Base-by-base conservation (phyloP, 495 filamentous ascomycete genomes). In the Penicillium soppii region DNA sequence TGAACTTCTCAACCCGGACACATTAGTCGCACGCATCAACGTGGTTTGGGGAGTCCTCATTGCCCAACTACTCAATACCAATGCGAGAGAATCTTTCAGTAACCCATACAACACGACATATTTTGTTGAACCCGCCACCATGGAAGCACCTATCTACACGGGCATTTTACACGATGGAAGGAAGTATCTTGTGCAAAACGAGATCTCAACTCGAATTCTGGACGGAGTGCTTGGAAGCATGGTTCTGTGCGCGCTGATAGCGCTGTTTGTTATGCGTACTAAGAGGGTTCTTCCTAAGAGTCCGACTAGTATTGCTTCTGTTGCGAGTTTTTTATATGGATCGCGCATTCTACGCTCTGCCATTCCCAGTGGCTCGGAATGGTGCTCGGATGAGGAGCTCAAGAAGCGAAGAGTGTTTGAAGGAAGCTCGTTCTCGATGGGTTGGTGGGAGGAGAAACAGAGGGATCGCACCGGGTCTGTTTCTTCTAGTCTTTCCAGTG, bases 261-360 rank as follows among this genome's bases (percentile, higher is more conserved):
- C 64, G 0, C 59, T 63, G 48, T 52, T 56, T 13, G 43, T 58
- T 2, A 60, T 65, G 39, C 61, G 43, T 2, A 63, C 59, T 8
- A 49, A 57, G 19, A 56, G 58, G 10, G 38, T 73, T 3, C 50
- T 70, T 7, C 68, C 66, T 15, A 57, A 56, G 6, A 61, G 48
- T 30, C 62, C 62, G 3, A 61, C 52, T 25, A 66, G 54, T 40
- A 67, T 74, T 40, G 70, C 65, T 0, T 58, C 54, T 17, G 52
- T 63, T 12, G 63, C 59, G 6, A 61, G 50, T 1, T 47, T 71
- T 7, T 49, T 72, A 3, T 61, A 62, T 19, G 68, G 67, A 20
- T 57, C 54, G 2, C 42, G 50, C 10, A 43, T 59, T 25, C 3
- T 52, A 12, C 3, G 10, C 5, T 7, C 4, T 32, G 29, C 13